Conservation (phyloP, 805 yeast genomes). For the Ogataea nakhonphanomensis region DNA sequence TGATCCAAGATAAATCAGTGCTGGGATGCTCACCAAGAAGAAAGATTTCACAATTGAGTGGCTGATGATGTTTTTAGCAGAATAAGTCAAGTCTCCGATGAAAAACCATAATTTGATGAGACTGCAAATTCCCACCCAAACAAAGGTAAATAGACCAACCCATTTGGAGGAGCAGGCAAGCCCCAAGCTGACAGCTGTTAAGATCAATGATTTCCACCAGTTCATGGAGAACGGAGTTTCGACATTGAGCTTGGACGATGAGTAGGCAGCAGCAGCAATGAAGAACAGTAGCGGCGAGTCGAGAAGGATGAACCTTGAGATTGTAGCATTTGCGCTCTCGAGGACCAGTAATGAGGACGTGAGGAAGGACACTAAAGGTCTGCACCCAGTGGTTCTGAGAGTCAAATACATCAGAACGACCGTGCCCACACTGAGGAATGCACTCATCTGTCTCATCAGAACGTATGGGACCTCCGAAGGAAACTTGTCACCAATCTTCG, state of each 20-base stretch:
- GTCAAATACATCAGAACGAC: slow-evolving; percentile 64
- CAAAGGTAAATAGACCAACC: slow-evolving; percentile 80
- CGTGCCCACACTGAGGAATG: slow-evolving; percentile 64
- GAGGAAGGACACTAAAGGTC: slow-evolving; percentile 57
- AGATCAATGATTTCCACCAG: slow-evolving; percentile 58
- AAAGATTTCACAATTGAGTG: slow-evolving; percentile 52
- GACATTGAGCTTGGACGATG: slow-evolving; percentile 62
- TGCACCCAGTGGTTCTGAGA: slow-evolving; percentile 67
- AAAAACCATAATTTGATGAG: slow-evolving; percentile 64
- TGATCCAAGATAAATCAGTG: slow-evolving; percentile 49
- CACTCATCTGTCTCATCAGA: slow-evolving; percentile 68
- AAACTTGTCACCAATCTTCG: slow-evolving; percentile 59
- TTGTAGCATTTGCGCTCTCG: slow-evolving; percentile 68
- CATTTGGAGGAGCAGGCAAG: slow-evolving; percentile 73
- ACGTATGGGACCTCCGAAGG: slow-evolving; percentile 62
- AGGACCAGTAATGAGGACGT: slow-evolving; percentile 53
- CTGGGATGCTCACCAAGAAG: slow-evolving; percentile 57
- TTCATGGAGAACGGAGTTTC: slow-evolving; percentile 54
- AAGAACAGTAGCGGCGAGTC: slow-evolving; percentile 77
- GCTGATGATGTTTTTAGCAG: slow-evolving; percentile 40
- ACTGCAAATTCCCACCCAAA: slow-evolving; percentile 69
- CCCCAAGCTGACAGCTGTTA: slow-evolving; percentile 71
- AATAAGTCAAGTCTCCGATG: slow-evolving; percentile 63
- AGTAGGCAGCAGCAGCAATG: slow-evolving; percentile 67
- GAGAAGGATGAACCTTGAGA: slow-evolving; percentile 68